Percentiles rank a stretch among this genome's conserved stretches.
These are phyloP conservation scores for Scorias spongiosa DNA, from an alignment of 2,329 filamentous ascomycete genomes.

Conservation along the genomic window DNA sequence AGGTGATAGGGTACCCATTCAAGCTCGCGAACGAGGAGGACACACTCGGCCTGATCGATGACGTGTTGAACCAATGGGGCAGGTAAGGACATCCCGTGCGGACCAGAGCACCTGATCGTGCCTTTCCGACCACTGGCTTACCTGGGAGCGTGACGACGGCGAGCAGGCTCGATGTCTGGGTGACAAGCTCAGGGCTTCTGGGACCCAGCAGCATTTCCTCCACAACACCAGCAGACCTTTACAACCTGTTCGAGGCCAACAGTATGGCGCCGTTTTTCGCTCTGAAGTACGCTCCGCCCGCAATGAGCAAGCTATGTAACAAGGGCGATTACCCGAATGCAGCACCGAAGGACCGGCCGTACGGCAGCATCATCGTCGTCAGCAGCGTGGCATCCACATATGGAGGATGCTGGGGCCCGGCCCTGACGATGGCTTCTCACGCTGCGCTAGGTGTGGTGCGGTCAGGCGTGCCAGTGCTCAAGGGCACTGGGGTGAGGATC, in stretches of 20 bases:
- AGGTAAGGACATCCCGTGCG: slow-evolving; percentile 12
- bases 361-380: slow-evolving; percentile 49
- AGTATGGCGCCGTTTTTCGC: slow-evolving; percentile 49
- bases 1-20: slow-evolving; percentile 47
- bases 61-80: slow-evolving; percentile 45
- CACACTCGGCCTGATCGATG: slow-evolving; percentile 46
- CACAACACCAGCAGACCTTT: slow-evolving; percentile 41
- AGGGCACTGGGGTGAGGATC: slow-evolving; percentile 43
- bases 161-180: slow-evolving; percentile 42
- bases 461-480: slow-evolving; percentile 41
- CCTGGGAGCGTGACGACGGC: too few species aligned
- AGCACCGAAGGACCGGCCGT: slow-evolving; percentile 43
- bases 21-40: slow-evolving; percentile 43
- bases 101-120: too few species aligned
- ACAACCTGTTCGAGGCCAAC: slow-evolving; percentile 45
- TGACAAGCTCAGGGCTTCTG: slow-evolving; percentile 41
- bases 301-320: slow-evolving; percentile 44
- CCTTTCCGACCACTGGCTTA: too few species aligned
- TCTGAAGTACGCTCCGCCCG: slow-evolving; percentile 47
- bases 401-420: slow-evolving; percentile 44
- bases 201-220: slow-evolving; percentile 41
- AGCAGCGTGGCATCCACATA: slow-evolving; percentile 41
- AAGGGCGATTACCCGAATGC: slow-evolving; percentile 45
- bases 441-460: slow-evolving; percentile 46
- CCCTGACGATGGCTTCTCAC: slow-evolving; percentile 46